Evolutionary conservation across 192 early-diverging fungal genomes (phyloP).

Genomic region (Gaertneriomyces sp.): DNA sequence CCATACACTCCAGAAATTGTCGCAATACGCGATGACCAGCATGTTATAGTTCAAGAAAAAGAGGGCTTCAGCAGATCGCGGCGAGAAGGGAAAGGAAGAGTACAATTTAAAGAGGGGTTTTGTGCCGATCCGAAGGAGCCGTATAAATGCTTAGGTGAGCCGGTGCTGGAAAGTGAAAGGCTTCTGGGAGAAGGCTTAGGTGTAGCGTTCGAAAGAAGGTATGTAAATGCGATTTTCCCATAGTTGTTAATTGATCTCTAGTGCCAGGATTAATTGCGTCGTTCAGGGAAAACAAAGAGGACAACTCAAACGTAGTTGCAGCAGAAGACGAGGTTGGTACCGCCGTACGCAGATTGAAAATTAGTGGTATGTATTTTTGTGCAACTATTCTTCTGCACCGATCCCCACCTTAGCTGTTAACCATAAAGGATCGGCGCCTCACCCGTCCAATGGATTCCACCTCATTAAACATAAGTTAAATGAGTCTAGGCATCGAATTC

Average conservation of each 20-base stretch:
- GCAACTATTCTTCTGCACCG: background rate
- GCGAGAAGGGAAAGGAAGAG: too few relatives aligned
- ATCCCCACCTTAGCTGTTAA: background rate
- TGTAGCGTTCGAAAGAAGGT: background rate
- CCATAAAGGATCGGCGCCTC: constrained; percentile 22
- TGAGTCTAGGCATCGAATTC: constrained; percentile 42
- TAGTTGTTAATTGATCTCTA: constrained; percentile 37
- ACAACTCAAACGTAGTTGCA: constrained; percentile 10
- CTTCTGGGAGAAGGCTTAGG: too few relatives aligned
- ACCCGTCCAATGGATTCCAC: constrained; percentile 36
- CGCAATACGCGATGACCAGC: too few relatives aligned
- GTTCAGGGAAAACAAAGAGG: constrained; percentile 25
- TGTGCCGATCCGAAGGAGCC: constrained; percentile 49
- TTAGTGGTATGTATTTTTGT: background rate
- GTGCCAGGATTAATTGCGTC: constrained; percentile 38
- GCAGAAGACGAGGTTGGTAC: constrained; percentile 23
- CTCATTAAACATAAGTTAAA: constrained; percentile 44
- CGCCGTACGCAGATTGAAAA: constrained; percentile 12
- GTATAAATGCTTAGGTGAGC: constrained; percentile 45
- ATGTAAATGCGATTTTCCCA: background rate
- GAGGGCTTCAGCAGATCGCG: too few relatives aligned
- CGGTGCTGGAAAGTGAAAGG: background rate
- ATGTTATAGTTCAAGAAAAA: too few relatives aligned
- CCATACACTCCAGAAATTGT: too few relatives aligned
- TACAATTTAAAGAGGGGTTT: constrained; percentile 28